Evolutionary conservation across 306 rosid genomes (phyloP).

Genomic region (Fragaria vesca): DNA sequence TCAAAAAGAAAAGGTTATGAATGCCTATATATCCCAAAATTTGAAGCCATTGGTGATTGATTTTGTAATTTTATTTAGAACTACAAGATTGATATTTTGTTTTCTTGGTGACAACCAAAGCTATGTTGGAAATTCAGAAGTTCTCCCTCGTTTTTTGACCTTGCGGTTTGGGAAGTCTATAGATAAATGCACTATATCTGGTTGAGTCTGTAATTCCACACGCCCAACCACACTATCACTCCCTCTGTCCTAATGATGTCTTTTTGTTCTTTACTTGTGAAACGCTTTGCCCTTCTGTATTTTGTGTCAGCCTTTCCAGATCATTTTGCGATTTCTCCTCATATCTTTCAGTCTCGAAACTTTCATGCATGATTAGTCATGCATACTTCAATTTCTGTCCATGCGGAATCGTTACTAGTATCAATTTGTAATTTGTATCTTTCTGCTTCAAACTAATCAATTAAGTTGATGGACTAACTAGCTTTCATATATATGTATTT

Average conservation of each 20-base stretch:
- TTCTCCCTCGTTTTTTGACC: background rate
- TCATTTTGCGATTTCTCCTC: background rate
- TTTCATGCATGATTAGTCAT: conserved; percentile 5
- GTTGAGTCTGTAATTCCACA: background rate
- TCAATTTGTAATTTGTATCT: too few relatives aligned
- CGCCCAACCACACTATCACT: background rate
- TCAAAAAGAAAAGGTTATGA: background rate
- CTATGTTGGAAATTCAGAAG: background rate
- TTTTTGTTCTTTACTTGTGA: background rate
- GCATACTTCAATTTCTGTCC: background rate
- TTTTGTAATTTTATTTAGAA: background rate
- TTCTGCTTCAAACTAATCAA: too few relatives aligned
- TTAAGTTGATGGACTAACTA: background rate
- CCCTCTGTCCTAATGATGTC: conserved; percentile 1
- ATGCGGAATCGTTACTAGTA: background rate
- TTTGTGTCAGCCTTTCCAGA: conserved; percentile 28
- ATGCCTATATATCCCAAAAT: background rate
- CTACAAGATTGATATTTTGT: background rate
- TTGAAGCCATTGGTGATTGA: background rate
- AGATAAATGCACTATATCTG: background rate
- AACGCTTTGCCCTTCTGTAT: conserved; percentile 6
- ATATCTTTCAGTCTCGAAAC: conserved; percentile 14
- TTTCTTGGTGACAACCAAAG: background rate
- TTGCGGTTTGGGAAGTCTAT: background rate
- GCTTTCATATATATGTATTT: background rate